Evolutionary conservation across 2,329 filamentous ascomycete genomes (phyloP), one percentile per base, ranked within the genome.

Genomic region (Gnomoniopsis sp.): DNA sequence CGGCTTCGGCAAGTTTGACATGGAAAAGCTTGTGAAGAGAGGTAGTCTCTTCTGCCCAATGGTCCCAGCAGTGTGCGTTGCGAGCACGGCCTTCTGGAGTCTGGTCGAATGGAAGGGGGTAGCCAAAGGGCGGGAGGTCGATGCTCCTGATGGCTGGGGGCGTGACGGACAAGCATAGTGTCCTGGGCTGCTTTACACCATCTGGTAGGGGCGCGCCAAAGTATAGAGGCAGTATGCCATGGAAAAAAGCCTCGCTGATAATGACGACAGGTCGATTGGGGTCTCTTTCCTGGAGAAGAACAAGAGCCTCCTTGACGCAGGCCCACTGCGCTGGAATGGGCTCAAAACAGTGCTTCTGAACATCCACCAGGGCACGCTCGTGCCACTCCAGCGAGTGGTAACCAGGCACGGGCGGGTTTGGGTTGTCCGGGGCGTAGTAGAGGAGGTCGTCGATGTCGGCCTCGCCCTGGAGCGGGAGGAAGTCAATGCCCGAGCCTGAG

Each of bases 151-250:
- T 70, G 6, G 68, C 68, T 0, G 74, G 74, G 2, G 71, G 64
- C 8, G 72, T 75, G n/a, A 76, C 70, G 23, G 70, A 74, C 0
- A 76, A 55, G 59, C 71, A 72, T 14, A 72, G 44, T 2, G 69
- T 68, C 2, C 54, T 62, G n/a, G 70, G 66, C 17, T 8, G 34
- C n/a, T 41, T 53, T 1, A 69, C 58, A 10, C 63, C 62, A 1
- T 52, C 34, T 0, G 69, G 67, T 2, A 74, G 53, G 0, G 62
- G 14, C 1, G 72, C 71, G 3, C 69, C 70, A 50, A 66, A 64
- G 44, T 67, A 70, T 12, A 74, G 53, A 2, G 73, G 73, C 57
- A 75, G 61, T 7, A 70, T 60, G 15, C 73, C 73, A 46, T 71
- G 69, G 58, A 73, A 74, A 57, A 74, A 70, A 12, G 70, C 70